A percentile compares a stretch with the other conserved stretches of the same genome.
Evolutionary conservation across 257 asterid species (phyloP).

Genomic region (Lantana camara): DNA sequence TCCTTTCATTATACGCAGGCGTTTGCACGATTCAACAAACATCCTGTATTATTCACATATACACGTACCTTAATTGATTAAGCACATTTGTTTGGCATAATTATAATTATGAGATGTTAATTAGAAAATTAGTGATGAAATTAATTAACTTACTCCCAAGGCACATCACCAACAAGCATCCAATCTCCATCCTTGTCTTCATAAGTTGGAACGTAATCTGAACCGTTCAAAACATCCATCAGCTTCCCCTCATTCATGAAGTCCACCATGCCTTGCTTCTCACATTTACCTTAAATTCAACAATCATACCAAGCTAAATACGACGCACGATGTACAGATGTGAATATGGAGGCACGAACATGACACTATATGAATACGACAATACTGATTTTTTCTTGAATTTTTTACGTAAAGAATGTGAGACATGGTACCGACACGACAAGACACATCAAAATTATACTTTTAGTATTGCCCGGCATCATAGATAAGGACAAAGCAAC

Average conservation of each 20-base stretch:
- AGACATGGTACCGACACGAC: no score
- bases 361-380: no score
- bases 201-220: conserved; percentile 42
- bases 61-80: neutral
- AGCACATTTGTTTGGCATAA: neutral
- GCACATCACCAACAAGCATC: conserved; percentile 61
- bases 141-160: conserved; percentile 46
- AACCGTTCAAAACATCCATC: conserved; percentile 41
- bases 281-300: conserved; percentile 26
- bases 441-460: no score
- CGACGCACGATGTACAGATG: neutral
- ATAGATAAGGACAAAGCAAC: no score
- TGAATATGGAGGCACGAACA: no score
- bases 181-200: conserved; percentile 61
- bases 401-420: no score
- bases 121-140: no score
- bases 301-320: no score
- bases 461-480: no score
- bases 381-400: no score
- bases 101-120: no score
- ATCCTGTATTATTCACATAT: conserved; percentile 5
- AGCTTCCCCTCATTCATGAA: conserved; percentile 44
- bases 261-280: conserved; percentile 36
- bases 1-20: conserved; percentile 38
- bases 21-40: conserved; percentile 43